phyloP scores from a whole-genome alignment of 2,329 filamentous ascomycete species.

The Fragosphaeria purpurea region DNA sequence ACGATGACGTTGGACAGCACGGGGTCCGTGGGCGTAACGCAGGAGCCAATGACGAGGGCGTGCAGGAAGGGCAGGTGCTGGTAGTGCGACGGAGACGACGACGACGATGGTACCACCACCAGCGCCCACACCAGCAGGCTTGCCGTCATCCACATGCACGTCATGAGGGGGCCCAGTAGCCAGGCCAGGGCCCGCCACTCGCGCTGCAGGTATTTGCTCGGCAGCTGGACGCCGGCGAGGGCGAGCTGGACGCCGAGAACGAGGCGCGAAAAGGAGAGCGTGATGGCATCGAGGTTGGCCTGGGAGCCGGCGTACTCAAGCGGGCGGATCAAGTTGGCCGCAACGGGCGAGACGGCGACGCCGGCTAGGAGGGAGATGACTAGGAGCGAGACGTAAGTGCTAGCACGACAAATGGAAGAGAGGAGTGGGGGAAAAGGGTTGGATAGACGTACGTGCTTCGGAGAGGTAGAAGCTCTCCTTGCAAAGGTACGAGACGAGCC shows the following conservation, averaged over 20 bases:
- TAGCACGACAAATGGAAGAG: not conserved
- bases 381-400: slow-evolving; percentile 22
- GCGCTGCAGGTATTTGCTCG: slow-evolving; percentile 65
- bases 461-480: slow-evolving; percentile 89
- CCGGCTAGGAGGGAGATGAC: slow-evolving; percentile 79
- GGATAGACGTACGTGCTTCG: slow-evolving; percentile 62
- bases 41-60: slow-evolving; percentile 70
- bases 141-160: slow-evolving; percentile 76
- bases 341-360: slow-evolving; percentile 67
- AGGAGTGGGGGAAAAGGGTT: not conserved
- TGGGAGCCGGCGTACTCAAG: slow-evolving; percentile 58
- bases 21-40: slow-evolving; percentile 87
- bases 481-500: slow-evolving; percentile 76
- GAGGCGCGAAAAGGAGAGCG: slow-evolving; percentile 73
- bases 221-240: slow-evolving; percentile 77
- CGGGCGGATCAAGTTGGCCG: slow-evolving; percentile 64
- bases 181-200: slow-evolving; percentile 70
- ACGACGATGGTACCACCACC: slow-evolving; percentile 26
- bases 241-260: slow-evolving; percentile 87
- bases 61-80: slow-evolving; percentile 64
- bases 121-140: slow-evolving; percentile 69
- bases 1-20: slow-evolving; percentile 83
- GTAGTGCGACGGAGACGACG: slow-evolving; percentile 27
- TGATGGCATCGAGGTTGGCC: slow-evolving; percentile 58
- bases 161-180: slow-evolving; percentile 77